These are phyloP conservation scores for Solanum lycopersicoides DNA, from an alignment of 257 asterid genomes.

Conservation along the genomic window DNA sequence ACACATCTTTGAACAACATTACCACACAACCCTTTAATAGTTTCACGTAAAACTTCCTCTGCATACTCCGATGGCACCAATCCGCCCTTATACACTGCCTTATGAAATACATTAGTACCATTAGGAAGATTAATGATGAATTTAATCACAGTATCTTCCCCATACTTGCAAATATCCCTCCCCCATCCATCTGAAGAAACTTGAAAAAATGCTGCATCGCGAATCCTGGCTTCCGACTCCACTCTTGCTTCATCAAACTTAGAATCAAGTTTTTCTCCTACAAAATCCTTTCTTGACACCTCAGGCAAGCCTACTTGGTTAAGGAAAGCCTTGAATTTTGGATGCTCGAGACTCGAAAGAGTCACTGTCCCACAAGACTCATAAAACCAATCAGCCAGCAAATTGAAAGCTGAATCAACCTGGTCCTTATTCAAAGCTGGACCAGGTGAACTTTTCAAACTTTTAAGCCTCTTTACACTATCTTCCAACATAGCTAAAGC, in stretches of 20 bases:
- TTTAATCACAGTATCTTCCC: slow-evolving; percentile 38
- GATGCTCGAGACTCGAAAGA: slow-evolving; percentile 66
- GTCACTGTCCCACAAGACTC: slow-evolving; percentile 60
- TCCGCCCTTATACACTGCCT: slow-evolving; percentile 34
- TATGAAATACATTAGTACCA: slow-evolving; percentile 59
- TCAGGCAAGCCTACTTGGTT: slow-evolving; percentile 66
- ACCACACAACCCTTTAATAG: slow-evolving; percentile 38
- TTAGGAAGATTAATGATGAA: slow-evolving; percentile 67
- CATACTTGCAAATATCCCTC: slow-evolving; percentile 16
- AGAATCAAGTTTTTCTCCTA: slow-evolving; percentile 48
- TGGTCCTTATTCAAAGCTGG: slow-evolving; percentile 48
- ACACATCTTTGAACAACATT: slow-evolving; percentile 45
- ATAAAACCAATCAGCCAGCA: slow-evolving; percentile 71
- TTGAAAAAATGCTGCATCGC: slow-evolving; percentile 74
- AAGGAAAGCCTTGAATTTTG: slow-evolving; percentile 68
- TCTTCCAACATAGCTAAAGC: slow-evolving; percentile 78
- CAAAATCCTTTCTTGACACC: slow-evolving; percentile 38
- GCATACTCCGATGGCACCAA: slow-evolving; percentile 51
- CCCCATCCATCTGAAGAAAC: slow-evolving; percentile 71
- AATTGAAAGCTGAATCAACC: slow-evolving; percentile 42
- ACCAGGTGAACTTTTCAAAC: slow-evolving; percentile 42
- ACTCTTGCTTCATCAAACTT: slow-evolving; percentile 55
- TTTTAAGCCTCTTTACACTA: slow-evolving; percentile 73
- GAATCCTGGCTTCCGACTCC: slow-evolving; percentile 50
- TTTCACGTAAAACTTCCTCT: slow-evolving; percentile 67